Conservation (phyloP, 352 stramenopile genomes). For the Phytophthora litchii region DNA sequence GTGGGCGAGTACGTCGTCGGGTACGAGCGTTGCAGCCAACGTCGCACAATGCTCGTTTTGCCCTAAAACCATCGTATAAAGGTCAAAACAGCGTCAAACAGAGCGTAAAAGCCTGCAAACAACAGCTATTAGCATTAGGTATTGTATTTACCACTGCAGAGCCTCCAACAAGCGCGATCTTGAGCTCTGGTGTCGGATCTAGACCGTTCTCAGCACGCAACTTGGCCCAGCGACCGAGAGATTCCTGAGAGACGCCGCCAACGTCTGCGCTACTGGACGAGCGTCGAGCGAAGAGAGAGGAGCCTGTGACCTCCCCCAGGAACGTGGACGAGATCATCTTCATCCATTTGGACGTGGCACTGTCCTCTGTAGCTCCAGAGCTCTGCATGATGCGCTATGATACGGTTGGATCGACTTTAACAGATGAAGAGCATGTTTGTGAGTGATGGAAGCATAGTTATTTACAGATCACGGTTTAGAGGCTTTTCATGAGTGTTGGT, state of each 20-base stretch:
- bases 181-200: constrained; percentile 66
- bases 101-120: background rate
- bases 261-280: constrained; percentile 14
- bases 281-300: constrained; percentile 52
- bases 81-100: background rate
- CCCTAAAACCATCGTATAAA: constrained; percentile 38
- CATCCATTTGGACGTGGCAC: constrained; percentile 73
- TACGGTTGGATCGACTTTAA: background rate
- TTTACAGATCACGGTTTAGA: background rate
- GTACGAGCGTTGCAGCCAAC: constrained; percentile 81
- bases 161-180: constrained; percentile 83
- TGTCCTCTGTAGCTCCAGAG: constrained; percentile 34
- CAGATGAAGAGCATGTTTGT: background rate
- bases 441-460: background rate
- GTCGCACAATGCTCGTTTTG: constrained; percentile 82
- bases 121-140: background rate
- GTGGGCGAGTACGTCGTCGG: constrained; percentile 72
- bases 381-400: constrained; percentile 17
- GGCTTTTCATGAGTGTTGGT: constrained; percentile 16
- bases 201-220: constrained; percentile 37
- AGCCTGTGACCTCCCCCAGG: constrained; percentile 48
- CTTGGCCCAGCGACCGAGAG: constrained; percentile 20
- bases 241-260: constrained; percentile 14
- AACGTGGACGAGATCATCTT: constrained; percentile 87
- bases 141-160: constrained; percentile 58